Base-by-base conservation (phyloP, 225 moss, liverwort and hornwort genomes). In the Asterella californica region DNA sequence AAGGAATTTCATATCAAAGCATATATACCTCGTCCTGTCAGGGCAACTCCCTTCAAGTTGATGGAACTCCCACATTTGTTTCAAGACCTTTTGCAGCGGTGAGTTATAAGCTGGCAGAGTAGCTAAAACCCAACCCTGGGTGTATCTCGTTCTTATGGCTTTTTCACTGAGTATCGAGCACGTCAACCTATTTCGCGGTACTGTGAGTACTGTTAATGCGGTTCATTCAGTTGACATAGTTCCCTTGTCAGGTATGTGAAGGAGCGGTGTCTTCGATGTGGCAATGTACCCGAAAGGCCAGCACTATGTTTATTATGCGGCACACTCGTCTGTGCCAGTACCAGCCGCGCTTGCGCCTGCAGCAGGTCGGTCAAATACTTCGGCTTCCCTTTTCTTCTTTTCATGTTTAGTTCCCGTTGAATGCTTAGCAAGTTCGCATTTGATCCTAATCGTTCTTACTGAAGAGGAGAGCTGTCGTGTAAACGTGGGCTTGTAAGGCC, bases 81-180 rank as follows among this genome's bases (percentile, higher is more conserved):
- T 81, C 95, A 96, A 78, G 95, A 96, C 80, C 90, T 96, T n/a
- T 71, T 96, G 83, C 92, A 92, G 84, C 88, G 93, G 93, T 95
- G 79, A 79, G 81, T 70, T 37, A 4, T 37, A 45, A 76, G 59
- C 15, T 33, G 2, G 61, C 6, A 11, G 17, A 49, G 29, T 3
- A 34, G 46, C 42, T 27, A 5, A n/a, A n/a, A n/a, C n/a, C n/a
- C n/a, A n/a, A 5, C 11, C 10, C 9, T 1, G 29, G 12, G 30
- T 65, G 15, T 5, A 53, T 32, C 29, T 17, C 10, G n/a, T 30
- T n/a, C 48, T 25, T n/a, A 2, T 47, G 27, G 22, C 29, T 37
- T 15, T 0, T 67, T 33, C 34, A 64, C 10, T 27, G 5, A 29
- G 14, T 6, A 0, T 6, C 64, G 27, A 25, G 8, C 29, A 27